These are phyloP conservation scores for Talaromyces marneffei DNA, from an alignment of 2,329 filamentous ascomycete genomes.

Conservation along the genomic window DNA sequence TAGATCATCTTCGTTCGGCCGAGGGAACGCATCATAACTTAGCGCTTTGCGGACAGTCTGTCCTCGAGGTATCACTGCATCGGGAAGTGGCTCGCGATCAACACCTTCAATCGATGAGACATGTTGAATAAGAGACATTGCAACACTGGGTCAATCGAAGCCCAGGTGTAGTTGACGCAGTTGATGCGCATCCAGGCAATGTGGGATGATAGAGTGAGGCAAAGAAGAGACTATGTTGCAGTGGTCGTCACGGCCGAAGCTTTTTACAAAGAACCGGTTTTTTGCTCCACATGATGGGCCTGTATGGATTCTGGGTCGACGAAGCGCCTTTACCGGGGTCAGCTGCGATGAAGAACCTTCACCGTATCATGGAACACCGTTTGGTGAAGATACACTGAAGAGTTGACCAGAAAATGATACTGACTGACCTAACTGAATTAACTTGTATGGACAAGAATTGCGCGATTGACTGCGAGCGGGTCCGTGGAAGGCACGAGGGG, in stretches of 20 bases:
- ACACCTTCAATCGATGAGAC: slow-evolving; percentile 46
- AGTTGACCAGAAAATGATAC: background rate
- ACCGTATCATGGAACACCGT: background rate
- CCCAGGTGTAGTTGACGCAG: background rate
- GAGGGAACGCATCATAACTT: slow-evolving; percentile 46
- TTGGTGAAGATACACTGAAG: background rate
- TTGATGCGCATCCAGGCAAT: background rate
- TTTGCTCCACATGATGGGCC: slow-evolving; percentile 6
- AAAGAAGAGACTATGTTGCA: background rate
- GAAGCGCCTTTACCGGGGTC: background rate
- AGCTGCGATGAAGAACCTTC: background rate
- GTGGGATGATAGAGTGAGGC: background rate
- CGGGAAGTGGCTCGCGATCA: slow-evolving; percentile 36
- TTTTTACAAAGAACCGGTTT: background rate
- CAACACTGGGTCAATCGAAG: background rate
- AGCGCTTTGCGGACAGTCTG: slow-evolving; percentile 37
- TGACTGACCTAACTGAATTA: background rate
- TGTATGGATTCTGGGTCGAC: background rate
- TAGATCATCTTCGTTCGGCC: slow-evolving; percentile 34
- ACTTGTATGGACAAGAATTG: background rate
- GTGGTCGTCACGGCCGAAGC: background rate
- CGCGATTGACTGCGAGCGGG: background rate
- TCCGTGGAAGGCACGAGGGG: background rate
- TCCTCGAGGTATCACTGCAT: slow-evolving; percentile 16
- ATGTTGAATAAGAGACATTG: slow-evolving; percentile 50